A percentile compares a stretch with the other conserved stretches of the same genome.
Evolutionary conservation across 371 early-diverging fungal species (phyloP).

Genomic region (Rhizopus sp.): DNA sequence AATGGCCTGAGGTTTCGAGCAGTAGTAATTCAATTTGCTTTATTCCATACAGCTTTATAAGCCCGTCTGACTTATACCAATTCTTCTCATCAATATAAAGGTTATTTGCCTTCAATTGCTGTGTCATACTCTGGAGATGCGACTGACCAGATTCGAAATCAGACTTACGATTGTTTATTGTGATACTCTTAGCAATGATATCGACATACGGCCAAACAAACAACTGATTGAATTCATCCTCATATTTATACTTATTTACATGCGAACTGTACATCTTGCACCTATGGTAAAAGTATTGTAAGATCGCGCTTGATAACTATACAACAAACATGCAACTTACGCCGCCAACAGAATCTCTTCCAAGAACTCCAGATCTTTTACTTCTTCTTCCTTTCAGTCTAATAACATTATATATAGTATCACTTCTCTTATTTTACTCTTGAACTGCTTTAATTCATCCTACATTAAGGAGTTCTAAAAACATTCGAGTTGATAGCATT

Average conservation of each 20-base stretch:
- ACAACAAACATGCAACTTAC: constrained; percentile 1
- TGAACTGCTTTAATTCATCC: constrained; percentile 1
- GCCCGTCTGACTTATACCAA: constrained; percentile 12
- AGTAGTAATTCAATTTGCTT: constrained; percentile 13
- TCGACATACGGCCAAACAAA: constrained; percentile 8
- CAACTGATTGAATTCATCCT: constrained; percentile 14
- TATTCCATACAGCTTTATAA: constrained; percentile 6
- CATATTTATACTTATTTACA: neutral
- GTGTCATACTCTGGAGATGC: neutral
- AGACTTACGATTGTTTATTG: neutral
- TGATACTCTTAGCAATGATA: neutral
- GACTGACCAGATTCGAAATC: constrained; percentile 5
- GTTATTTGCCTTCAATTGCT: constrained; percentile 6
- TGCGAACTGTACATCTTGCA: neutral
- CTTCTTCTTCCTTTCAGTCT: neutral
- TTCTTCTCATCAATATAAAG: constrained; percentile 8
- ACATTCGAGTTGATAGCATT: neutral
- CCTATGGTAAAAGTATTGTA: constrained; percentile 2
- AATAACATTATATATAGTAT: neutral
- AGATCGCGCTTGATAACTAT: neutral
- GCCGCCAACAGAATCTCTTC: constrained; percentile 2
- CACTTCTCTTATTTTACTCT: neutral
- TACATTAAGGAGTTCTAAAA: constrained; percentile 2
- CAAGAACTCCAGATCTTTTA: constrained; percentile 3
- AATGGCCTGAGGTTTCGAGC: constrained; percentile 11